A percentile compares a stretch with the other conserved stretches of the same genome.
Conservation (phyloP, 257 asterid species). For the Echites panduratus region DNA sequence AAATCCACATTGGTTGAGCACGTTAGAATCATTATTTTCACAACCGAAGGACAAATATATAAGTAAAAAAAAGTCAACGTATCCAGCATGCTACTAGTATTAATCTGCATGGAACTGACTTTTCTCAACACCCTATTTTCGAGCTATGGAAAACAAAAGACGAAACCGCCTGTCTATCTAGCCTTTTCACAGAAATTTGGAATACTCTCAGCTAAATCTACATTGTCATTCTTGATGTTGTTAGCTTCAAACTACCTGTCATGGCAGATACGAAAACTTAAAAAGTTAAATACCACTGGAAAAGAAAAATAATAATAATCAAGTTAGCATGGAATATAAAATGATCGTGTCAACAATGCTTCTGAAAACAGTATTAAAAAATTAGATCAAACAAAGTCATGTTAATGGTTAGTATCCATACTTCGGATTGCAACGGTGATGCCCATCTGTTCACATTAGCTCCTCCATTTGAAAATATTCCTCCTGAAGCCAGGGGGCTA, state of each 20-base stretch:
- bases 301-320: constrained; percentile 14
- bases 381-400: constrained; percentile 78
- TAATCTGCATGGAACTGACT: neutral
- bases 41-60: neutral
- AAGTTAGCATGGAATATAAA: constrained; percentile 34
- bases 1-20: neutral
- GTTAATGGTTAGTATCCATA: constrained; percentile 99
- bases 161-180: constrained; percentile 9
- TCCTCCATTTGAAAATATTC: constrained; percentile 94
- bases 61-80: neutral
- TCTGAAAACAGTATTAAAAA: constrained; percentile 43
- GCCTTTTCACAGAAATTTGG: constrained; percentile 7
- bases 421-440: constrained; percentile 98
- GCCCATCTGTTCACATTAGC: constrained; percentile 99
- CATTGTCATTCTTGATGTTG: constrained; percentile 32
- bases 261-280: constrained; percentile 32
- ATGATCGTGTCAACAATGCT: constrained; percentile 32
- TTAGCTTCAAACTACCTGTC: constrained; percentile 57
- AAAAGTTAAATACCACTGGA: constrained; percentile 23
- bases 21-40: neutral
- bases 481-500: constrained; percentile 99
- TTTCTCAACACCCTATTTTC: neutral
- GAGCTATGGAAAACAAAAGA: constrained; percentile 16
- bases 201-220: constrained; percentile 25
- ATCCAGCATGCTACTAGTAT: neutral